phyloP scores from a whole-genome alignment of 305 asterid species.

The Euphrasia arctica region DNA sequence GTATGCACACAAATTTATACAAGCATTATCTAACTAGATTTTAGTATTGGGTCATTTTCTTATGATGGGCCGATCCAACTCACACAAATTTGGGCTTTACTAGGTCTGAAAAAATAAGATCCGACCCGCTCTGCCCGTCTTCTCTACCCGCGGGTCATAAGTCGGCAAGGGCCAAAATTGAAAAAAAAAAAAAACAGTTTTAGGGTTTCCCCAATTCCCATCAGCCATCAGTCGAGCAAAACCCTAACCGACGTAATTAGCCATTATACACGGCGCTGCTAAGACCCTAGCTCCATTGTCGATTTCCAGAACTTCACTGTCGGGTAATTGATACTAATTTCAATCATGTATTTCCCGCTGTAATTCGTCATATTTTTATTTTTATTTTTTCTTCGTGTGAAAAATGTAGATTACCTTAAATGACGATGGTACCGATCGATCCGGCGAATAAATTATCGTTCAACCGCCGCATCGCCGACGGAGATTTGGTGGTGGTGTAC shows the following conservation, averaged over 20 bases:
- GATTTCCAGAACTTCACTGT: background rate
- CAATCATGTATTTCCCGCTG: background rate
- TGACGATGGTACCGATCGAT: constrained; percentile 48
- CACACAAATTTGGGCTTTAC: too few species aligned
- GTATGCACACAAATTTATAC: too few species aligned
- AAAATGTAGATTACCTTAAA: constrained; percentile 17
- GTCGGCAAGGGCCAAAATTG: background rate
- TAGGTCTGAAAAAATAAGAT: too few species aligned
- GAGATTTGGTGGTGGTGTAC: constrained; percentile 80
- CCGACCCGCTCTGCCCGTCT: background rate
- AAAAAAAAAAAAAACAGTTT: too few species aligned
- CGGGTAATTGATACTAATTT: background rate
- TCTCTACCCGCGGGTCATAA: background rate
- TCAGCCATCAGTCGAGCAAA: too few species aligned
- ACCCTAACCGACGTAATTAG: background rate
- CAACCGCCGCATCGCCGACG: constrained; percentile 50
- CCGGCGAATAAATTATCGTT: constrained; percentile 50
- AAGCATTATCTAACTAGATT: too few species aligned
- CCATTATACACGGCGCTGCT: background rate
- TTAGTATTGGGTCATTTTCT: too few species aligned
- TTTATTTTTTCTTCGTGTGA: too few species aligned
- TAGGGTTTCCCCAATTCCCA: too few species aligned
- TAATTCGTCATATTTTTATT: background rate
- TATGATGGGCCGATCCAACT: too few species aligned
- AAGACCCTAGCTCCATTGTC: constrained; percentile 4